A percentile compares a stretch with the other conserved stretches of the same genome.
phyloP scores from a whole-genome alignment of 2,329 filamentous ascomycete genomes.

The Hymenotorrendiella dingleyae region DNA sequence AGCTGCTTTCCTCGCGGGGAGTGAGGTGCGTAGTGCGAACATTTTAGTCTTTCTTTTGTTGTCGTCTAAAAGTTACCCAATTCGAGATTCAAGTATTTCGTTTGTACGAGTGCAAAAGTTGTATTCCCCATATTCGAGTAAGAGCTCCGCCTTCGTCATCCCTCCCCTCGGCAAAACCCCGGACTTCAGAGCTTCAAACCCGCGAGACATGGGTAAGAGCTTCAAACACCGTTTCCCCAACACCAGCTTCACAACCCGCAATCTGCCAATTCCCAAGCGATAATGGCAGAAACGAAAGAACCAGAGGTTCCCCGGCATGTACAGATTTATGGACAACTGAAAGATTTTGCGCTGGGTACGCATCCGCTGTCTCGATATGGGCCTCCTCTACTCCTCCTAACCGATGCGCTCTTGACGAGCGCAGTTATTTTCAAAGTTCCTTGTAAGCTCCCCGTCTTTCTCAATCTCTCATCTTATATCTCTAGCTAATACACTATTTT shows the following conservation, averaged over 20 bases:
- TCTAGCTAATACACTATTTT: neutral
- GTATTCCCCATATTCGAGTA: too few relatives aligned
- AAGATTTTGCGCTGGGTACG: conserved; percentile 21
- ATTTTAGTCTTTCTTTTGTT: conserved; percentile 10
- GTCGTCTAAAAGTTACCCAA: too few relatives aligned
- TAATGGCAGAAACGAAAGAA: too few relatives aligned
- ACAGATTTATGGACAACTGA: conserved; percentile 17
- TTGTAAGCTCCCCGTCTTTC: conserved; percentile 20
- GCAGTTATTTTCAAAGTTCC: conserved; percentile 26
- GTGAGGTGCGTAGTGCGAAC: conserved; percentile 16
- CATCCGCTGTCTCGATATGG: conserved; percentile 27
- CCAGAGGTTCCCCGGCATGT: conserved; percentile 7
- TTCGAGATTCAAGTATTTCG: neutral
- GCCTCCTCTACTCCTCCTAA: conserved; percentile 19
- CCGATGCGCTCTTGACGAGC: conserved; percentile 26
- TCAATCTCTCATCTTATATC: neutral
- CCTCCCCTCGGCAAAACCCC: too few relatives aligned
- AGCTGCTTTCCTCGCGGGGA: conserved; percentile 10
- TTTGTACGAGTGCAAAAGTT: too few relatives aligned
- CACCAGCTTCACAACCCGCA: neutral
- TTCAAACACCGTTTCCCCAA: too few relatives aligned
- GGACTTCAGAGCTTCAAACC: too few relatives aligned
- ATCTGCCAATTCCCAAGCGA: too few relatives aligned
- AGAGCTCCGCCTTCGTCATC: too few relatives aligned
- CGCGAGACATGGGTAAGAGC: too few relatives aligned